Percentiles rank a stretch among this genome's conserved stretches.
These are phyloP conservation scores for Penicillium dipodomyicola DNA, from an alignment of 495 filamentous ascomycete species.

Conservation along the genomic window DNA sequence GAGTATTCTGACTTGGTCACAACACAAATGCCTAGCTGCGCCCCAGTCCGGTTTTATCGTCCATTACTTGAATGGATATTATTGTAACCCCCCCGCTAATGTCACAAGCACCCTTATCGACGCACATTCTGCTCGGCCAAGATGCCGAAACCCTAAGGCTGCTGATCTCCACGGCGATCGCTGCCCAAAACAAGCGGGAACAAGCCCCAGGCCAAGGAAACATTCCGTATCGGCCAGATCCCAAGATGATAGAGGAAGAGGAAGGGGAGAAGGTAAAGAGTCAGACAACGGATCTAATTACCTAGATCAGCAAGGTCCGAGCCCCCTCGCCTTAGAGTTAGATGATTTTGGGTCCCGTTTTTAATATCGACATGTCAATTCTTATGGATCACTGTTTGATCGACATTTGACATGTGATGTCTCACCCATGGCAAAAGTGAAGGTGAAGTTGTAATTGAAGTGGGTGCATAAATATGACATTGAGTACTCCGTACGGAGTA, in stretches of 20 bases:
- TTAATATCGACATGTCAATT: not conserved
- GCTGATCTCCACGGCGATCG: not conserved
- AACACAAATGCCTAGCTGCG: not conserved
- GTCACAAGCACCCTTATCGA: not conserved
- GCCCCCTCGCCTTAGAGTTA: not conserved
- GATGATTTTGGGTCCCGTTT: not conserved
- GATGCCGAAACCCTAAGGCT: not conserved
- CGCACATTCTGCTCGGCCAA: not conserved
- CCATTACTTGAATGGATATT: not conserved
- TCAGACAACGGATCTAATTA: not conserved
- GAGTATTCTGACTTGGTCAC: not conserved
- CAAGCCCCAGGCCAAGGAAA: not conserved
- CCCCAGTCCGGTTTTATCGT: not conserved
- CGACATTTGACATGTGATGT: slow-evolving; percentile 3
- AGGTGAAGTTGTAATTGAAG: not conserved
- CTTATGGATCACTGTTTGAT: not conserved
- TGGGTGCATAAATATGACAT: not conserved
- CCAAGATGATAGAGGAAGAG: not conserved
- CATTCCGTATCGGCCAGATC: not conserved
- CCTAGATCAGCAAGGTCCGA: not conserved
- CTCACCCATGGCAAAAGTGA: not conserved
- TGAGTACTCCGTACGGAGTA: no score
- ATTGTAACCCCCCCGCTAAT: not conserved
- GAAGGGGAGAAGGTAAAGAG: not conserved
- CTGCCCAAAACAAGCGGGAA: not conserved